Evolutionary conservation across 2,329 filamentous ascomycete species (phyloP).

Genomic region (Immersiporthe knoxdaviesiana): DNA sequence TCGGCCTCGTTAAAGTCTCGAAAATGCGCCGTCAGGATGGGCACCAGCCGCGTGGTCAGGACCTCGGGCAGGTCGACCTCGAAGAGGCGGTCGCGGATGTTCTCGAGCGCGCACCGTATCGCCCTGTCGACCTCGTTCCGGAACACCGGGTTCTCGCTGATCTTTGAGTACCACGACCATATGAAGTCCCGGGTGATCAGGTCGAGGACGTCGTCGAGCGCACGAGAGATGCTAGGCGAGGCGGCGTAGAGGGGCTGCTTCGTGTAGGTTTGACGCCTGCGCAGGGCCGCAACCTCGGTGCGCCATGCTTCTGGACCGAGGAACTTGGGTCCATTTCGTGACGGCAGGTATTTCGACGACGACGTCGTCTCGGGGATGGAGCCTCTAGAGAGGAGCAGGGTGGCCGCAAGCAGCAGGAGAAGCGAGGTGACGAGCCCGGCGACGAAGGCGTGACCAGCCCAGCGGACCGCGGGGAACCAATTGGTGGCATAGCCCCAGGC

Average conservation of each 20-base stretch:
- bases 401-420: constrained; percentile 58
- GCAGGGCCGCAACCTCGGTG: constrained; percentile 69
- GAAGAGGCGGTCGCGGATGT: constrained; percentile 72
- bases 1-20: constrained; percentile 92
- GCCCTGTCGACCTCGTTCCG: constrained; percentile 83
- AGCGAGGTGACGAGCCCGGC: constrained; percentile 65
- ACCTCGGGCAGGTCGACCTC: constrained; percentile 83
- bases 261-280: constrained; percentile 67
- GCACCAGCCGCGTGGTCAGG: constrained; percentile 79
- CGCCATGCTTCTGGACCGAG: constrained; percentile 67
- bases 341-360: constrained; percentile 41
- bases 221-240: constrained; percentile 76
- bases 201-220: constrained; percentile 77
- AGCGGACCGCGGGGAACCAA: constrained; percentile 82
- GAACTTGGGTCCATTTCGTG: constrained; percentile 59
- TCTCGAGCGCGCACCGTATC: constrained; percentile 72
- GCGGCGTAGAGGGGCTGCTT: constrained; percentile 72
- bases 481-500: constrained; percentile 86
- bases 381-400: constrained; percentile 65
- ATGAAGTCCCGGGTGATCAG: constrained; percentile 84
- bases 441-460: constrained; percentile 82
- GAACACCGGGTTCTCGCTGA: constrained; percentile 80
- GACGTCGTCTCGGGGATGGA: constrained; percentile 45
- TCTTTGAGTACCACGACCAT: constrained; percentile 83
- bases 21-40: constrained; percentile 85